A percentile compares a stretch with the other conserved stretches of the same genome.
These are phyloP conservation scores for Lactifluus subvellereus DNA, from an alignment of 768 basidiomycete genomes.

Conservation along the genomic window DNA sequence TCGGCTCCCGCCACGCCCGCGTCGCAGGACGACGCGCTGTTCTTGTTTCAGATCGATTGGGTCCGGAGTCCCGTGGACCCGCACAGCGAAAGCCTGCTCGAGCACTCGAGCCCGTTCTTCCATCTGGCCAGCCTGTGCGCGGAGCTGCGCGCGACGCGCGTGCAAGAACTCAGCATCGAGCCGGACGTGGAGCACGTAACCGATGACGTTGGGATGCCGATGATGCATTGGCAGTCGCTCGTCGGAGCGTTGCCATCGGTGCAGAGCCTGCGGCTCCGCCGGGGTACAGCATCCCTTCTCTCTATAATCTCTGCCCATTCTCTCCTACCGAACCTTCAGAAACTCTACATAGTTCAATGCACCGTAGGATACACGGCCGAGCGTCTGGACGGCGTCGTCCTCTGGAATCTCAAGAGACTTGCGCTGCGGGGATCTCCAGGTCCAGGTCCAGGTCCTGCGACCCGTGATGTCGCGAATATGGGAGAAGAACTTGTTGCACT, in stretches of 20 bases:
- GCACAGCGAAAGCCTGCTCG: not conserved
- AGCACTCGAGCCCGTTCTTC: slow-evolving; percentile 18
- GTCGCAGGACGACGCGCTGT: not conserved
- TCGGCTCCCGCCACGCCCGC: not conserved
- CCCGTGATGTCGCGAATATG: not conserved
- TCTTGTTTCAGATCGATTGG: slow-evolving; percentile 15
- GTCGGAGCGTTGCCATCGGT: not conserved
- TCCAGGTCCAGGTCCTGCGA: not conserved
- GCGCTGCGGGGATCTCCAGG: not conserved
- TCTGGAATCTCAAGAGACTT: slow-evolving; percentile 14
- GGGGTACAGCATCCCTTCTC: not conserved
- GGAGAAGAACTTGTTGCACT: slow-evolving; percentile 9
- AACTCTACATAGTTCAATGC: slow-evolving; percentile 1
- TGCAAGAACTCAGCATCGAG: not conserved
- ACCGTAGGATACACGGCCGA: not conserved
- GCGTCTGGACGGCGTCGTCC: not conserved
- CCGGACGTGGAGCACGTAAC: not conserved
- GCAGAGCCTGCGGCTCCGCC: not conserved
- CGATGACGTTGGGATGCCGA: not conserved
- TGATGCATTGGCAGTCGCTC: not conserved
- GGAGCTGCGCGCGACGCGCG: not conserved
- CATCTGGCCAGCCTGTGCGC: slow-evolving; percentile 10
- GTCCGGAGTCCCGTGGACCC: slow-evolving; percentile 14
- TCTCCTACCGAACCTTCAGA: slow-evolving; percentile 14
- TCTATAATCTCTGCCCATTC: not conserved